A percentile compares a stretch with the other conserved stretches of the same genome.
phyloP scores from a whole-genome alignment of 2,329 filamentous ascomycete species.

The Penicillium sumatraense region DNA sequence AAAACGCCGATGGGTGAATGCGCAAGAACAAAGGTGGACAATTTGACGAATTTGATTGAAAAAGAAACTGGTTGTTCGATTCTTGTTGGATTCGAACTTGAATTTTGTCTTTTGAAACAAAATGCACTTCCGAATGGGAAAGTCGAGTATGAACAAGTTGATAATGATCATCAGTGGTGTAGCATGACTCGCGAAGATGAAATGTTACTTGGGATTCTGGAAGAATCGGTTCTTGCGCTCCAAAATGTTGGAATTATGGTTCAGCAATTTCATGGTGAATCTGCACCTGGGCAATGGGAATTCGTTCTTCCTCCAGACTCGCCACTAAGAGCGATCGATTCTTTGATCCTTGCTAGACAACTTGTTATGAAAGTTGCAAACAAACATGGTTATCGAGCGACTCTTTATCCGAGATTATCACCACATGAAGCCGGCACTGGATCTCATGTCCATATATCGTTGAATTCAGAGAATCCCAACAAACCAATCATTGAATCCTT shows the following conservation, averaged over 20 bases:
- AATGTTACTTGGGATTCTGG: background rate
- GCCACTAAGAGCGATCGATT: slow-evolving; percentile 30
- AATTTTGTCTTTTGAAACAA: background rate
- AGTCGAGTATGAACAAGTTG: background rate
- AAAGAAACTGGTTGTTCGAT: background rate
- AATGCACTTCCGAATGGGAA: background rate
- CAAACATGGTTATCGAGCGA: slow-evolving; percentile 23
- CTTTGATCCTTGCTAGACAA: slow-evolving; percentile 27
- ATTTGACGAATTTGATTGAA: background rate
- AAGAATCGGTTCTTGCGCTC: background rate
- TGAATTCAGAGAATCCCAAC: slow-evolving; percentile 10
- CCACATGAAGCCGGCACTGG: slow-evolving; percentile 23
- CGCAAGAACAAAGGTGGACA: background rate
- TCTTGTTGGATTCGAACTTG: background rate
- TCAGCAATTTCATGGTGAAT: slow-evolving; percentile 33
- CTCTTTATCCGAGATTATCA: slow-evolving; percentile 25
- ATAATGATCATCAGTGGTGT: background rate
- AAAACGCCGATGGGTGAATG: background rate
- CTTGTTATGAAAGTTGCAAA: slow-evolving; percentile 23
- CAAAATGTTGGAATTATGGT: background rate
- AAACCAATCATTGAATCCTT: slow-evolving; percentile 16
- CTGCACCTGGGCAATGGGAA: slow-evolving; percentile 33
- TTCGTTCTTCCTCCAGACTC: slow-evolving; percentile 28
- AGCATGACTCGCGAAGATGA: background rate
- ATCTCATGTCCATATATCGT: slow-evolving; percentile 31